These are phyloP conservation scores for Diaporthe velutina DNA, from an alignment of 2,329 filamentous ascomycete genomes.

Conservation along the genomic window DNA sequence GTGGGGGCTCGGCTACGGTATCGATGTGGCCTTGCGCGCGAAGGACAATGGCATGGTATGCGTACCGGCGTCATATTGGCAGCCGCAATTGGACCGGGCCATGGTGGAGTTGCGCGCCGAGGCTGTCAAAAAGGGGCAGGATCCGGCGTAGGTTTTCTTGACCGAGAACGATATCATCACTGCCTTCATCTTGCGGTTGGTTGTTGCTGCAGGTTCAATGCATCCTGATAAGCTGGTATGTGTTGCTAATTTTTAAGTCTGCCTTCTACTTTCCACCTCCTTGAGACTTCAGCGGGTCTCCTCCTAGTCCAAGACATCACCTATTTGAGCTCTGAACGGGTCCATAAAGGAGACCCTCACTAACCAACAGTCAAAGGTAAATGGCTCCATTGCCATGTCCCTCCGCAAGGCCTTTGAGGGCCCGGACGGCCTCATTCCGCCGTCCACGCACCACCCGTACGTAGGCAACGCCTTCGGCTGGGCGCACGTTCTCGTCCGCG, in stretches of 20 bases:
- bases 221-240: slow-evolving; percentile 7
- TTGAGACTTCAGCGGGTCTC: background rate
- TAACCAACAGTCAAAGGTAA: background rate
- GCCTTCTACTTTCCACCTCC: background rate
- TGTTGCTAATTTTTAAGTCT: background rate
- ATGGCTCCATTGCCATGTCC: too few species aligned
- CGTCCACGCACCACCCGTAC: background rate
- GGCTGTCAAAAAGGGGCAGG: background rate
- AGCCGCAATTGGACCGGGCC: background rate
- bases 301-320: rapidly evolving
- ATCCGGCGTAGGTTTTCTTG: background rate
- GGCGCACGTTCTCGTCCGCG: slow-evolving; percentile 5
- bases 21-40: background rate
- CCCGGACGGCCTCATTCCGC: background rate
- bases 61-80: slow-evolving; percentile 31
- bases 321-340: background rate
- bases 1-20: slow-evolving; percentile 46
- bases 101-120: background rate
- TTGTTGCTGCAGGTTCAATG: background rate
- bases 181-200: background rate
- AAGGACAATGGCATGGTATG: slow-evolving; percentile 29
- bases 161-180: slow-evolving; percentile 5
- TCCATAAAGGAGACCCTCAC: background rate
- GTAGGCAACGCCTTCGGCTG: slow-evolving; percentile 15
- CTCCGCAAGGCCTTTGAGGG: background rate